phyloP scores from a whole-genome alignment of 129 eudicot genomes.

The Centella asiatica region DNA sequence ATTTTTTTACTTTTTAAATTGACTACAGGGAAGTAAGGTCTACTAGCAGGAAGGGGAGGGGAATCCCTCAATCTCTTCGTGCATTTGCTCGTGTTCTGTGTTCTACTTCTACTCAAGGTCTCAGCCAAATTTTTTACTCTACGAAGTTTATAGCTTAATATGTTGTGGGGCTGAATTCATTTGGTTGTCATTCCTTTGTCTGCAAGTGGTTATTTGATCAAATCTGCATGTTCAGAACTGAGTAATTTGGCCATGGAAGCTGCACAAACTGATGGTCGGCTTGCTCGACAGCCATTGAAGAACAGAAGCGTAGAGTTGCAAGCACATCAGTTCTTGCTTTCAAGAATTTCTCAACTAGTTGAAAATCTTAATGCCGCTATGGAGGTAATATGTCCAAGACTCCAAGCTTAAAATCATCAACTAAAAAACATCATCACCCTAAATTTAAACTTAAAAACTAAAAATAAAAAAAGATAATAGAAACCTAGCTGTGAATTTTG shows the following conservation, averaged over 20 bases:
- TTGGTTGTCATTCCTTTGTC: not conserved
- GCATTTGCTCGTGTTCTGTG: slow-evolving; percentile 73
- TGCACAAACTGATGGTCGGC: slow-evolving; percentile 52
- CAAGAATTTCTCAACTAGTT: slow-evolving; percentile 28
- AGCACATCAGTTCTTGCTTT: slow-evolving; percentile 58
- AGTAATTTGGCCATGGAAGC: slow-evolving; percentile 55
- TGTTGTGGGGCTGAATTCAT: not conserved
- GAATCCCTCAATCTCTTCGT: slow-evolving; percentile 88
- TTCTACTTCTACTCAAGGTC: slow-evolving; percentile 61
- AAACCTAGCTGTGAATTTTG: not conserved
- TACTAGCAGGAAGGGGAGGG: slow-evolving; percentile 57
- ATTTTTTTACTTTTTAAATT: not conserved
- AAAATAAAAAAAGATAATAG: too few relatives aligned
- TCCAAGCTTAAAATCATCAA: not conserved
- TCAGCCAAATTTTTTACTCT: not conserved
- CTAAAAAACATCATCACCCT: not conserved
- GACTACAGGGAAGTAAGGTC: slow-evolving; percentile 52
- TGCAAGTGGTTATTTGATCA: not conserved
- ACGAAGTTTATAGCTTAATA: not conserved
- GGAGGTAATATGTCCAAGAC: slow-evolving; percentile 39
- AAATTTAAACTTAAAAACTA: not conserved
- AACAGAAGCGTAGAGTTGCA: slow-evolving; percentile 45
- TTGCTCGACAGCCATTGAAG: slow-evolving; percentile 63
- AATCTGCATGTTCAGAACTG: slow-evolving; percentile 39
- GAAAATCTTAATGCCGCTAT: slow-evolving; percentile 29